Conservation (phyloP, 176 grass and related monocot species). For the Melocanna baccifera region DNA sequence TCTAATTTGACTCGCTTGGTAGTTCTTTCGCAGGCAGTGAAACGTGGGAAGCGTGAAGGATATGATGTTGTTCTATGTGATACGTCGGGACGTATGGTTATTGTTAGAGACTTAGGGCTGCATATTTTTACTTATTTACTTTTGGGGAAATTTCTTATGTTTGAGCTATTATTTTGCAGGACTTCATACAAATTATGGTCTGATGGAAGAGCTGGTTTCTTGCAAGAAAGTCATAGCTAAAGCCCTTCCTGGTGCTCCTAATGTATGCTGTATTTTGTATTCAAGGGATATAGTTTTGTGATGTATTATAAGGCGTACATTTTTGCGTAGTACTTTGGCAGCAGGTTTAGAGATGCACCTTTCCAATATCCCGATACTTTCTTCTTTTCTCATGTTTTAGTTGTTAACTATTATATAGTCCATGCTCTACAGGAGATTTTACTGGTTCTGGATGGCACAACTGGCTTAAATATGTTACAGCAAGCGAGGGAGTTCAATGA, state of each 20-base stretch:
- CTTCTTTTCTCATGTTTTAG: neutral
- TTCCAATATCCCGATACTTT: neutral
- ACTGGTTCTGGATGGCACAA: constrained; percentile 92
- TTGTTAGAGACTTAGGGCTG: constrained; percentile 9
- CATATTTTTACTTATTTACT: constrained; percentile 4
- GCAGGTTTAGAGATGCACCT: neutral
- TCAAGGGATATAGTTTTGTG: constrained; percentile 3
- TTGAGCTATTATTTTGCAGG: constrained; percentile 40
- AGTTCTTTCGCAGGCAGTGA: constrained; percentile 98
- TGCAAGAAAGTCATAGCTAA: constrained; percentile 85
- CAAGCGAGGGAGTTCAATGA: constrained; percentile 96
- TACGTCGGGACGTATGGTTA: constrained; percentile 90
- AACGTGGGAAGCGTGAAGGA: constrained; percentile 71
- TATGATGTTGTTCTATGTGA: constrained; percentile 93
- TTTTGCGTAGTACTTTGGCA: neutral
- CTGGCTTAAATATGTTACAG: constrained; percentile 94
- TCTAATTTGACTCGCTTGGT: constrained; percentile 66
- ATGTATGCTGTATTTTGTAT: constrained; percentile 50
- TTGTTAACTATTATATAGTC: neutral
- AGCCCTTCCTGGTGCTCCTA: constrained; percentile 82
- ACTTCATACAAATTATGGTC: constrained; percentile 94
- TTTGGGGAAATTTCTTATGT: neutral
- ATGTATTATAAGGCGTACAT: neutral
- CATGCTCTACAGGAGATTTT: constrained; percentile 64
- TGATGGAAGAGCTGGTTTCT: constrained; percentile 91